Evolutionary conservation across 148 eudicot species (phyloP).

Genomic region (Vaccinium vitisidaea): DNA sequence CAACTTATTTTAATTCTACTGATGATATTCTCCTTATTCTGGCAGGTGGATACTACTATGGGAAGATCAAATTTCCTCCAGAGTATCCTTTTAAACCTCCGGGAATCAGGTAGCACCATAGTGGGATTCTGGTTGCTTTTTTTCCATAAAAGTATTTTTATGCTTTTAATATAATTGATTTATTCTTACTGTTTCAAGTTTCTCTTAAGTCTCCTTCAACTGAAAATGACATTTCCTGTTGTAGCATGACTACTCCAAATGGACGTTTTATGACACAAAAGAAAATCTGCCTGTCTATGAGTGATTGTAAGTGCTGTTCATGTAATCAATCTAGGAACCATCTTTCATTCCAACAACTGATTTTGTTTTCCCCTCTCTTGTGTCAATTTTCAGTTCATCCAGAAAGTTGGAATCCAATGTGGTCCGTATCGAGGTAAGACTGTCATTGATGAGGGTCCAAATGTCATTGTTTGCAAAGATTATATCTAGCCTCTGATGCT

Average conservation of each 20-base stretch:
- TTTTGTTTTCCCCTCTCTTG: slow-evolving; percentile 15
- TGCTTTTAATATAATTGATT: neutral
- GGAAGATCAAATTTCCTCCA: slow-evolving; percentile 88
- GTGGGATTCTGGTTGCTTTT: neutral
- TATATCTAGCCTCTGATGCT: slow-evolving; percentile 22
- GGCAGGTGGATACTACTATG: slow-evolving; percentile 91
- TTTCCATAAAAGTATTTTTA: neutral
- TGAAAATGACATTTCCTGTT: slow-evolving; percentile 6
- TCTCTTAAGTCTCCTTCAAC: slow-evolving; percentile 13
- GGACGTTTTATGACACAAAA: slow-evolving; percentile 88
- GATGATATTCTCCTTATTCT: neutral
- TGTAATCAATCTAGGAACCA: neutral
- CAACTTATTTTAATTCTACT: slow-evolving; percentile 4
- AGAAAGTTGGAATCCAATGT: slow-evolving; percentile 98
- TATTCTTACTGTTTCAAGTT: neutral
- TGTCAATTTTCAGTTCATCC: slow-evolving; percentile 70
- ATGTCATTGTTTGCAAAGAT: neutral
- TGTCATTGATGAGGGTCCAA: slow-evolving; percentile 11
- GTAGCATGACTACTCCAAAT: slow-evolving; percentile 96
- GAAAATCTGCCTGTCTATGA: slow-evolving; percentile 92
- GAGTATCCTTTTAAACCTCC: slow-evolving; percentile 99
- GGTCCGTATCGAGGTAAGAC: slow-evolving; percentile 94
- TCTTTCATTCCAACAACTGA: neutral
- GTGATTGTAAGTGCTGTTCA: slow-evolving; percentile 69
- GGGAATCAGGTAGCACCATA: slow-evolving; percentile 61